phyloP scores from a whole-genome alignment of 768 basidiomycete genomes.

The Lentinula aciculospora region DNA sequence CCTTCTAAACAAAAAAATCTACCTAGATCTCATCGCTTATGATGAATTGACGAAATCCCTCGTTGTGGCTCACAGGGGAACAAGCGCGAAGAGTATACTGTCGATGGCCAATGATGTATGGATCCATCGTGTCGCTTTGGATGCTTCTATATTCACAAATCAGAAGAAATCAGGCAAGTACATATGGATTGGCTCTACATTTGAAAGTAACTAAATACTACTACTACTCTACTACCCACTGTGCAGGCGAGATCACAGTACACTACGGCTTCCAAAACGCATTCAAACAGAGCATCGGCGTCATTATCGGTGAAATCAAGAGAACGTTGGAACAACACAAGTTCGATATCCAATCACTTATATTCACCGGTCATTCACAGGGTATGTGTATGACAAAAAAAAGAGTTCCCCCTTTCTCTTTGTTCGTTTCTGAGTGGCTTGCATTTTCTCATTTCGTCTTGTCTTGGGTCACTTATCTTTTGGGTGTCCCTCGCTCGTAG shows the following conservation, averaged over 20 bases:
- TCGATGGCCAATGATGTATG: background rate
- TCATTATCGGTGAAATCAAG: background rate
- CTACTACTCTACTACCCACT: background rate
- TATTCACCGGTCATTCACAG: background rate
- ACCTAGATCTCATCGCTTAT: slow-evolving; percentile 19
- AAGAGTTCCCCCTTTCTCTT: too few species aligned
- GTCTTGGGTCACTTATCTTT: background rate
- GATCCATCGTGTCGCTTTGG: background rate
- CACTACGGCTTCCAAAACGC: background rate
- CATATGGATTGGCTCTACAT: background rate
- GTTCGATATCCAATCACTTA: background rate
- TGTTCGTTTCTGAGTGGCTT: too few species aligned
- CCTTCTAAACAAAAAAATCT: too few species aligned
- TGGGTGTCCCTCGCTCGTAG: background rate
- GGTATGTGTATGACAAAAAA: too few species aligned
- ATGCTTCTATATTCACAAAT: background rate
- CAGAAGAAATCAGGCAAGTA: background rate
- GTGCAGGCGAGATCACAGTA: background rate
- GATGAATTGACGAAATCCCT: slow-evolving; percentile 14
- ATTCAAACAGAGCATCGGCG: background rate
- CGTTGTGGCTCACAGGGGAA: slow-evolving; percentile 24
- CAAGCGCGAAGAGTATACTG: slow-evolving; percentile 13
- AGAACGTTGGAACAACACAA: background rate
- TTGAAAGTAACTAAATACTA: background rate
- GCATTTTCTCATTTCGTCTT: too few species aligned